phyloP scores from a whole-genome alignment of 257 asterid species.

The Agastache rugosa region DNA sequence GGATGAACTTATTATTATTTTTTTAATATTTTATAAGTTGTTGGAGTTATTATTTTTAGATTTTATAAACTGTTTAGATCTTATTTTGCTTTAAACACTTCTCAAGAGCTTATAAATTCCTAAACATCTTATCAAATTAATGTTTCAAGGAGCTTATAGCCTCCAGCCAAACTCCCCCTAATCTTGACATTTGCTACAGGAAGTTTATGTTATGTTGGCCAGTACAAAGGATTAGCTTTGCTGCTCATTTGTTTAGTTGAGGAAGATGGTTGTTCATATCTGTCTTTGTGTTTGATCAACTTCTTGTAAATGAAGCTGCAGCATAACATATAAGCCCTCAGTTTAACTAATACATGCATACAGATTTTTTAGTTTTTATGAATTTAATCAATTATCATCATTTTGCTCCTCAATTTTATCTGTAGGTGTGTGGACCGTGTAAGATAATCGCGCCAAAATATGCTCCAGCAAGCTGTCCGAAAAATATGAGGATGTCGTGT shows the following conservation, averaged over 20 bases:
- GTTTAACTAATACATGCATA: not conserved
- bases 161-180: too few species aligned
- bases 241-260: not conserved
- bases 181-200: not conserved
- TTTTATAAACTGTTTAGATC: too few species aligned
- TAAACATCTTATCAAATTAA: too few species aligned
- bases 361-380: not conserved
- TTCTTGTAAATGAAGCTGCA: not conserved
- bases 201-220: not conserved
- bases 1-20: too few species aligned
- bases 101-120: too few species aligned
- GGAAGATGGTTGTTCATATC: not conserved
- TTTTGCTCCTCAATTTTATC: not conserved
- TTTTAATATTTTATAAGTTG: too few species aligned
- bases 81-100: too few species aligned
- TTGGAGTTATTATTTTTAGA: too few species aligned
- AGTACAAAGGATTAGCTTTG: conserved; percentile 3
- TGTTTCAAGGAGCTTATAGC: too few species aligned
- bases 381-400: not conserved
- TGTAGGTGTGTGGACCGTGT: conserved; percentile 97
- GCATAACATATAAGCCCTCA: not conserved
- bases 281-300: not conserved
- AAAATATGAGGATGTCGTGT: conserved; percentile 70
- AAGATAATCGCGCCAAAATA: conserved; percentile 85
- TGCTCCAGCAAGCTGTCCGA: conserved; percentile 60